Percentiles rank a stretch among this genome's conserved stretches.
These are phyloP conservation scores for Phialophora expanda DNA, from an alignment of 2,329 filamentous ascomycete species.

Conservation along the genomic window DNA sequence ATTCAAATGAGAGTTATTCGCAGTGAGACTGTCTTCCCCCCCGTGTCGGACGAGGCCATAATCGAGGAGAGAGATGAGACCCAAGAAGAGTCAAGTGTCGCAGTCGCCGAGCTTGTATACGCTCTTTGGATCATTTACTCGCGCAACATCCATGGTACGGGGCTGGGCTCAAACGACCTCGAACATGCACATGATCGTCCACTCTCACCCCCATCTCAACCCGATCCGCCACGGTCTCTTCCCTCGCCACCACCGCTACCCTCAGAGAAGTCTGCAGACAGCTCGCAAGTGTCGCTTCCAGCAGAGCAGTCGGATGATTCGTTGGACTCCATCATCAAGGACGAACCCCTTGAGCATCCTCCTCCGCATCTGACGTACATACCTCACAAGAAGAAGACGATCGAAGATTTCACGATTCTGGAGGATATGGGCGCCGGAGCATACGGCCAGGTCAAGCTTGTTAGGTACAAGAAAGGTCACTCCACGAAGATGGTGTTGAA, in stretches of 20 bases:
- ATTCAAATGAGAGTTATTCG: constrained; percentile 96
- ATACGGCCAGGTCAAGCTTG: constrained; percentile 96
- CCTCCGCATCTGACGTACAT: constrained; percentile 37
- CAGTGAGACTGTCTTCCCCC: constrained; percentile 71
- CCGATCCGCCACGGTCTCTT: constrained; percentile 73
- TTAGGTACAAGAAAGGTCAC: constrained; percentile 74
- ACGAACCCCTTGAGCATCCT: constrained; percentile 48
- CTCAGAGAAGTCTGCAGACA: constrained; percentile 43
- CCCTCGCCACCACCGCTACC: constrained; percentile 43
- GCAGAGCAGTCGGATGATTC: constrained; percentile 48
- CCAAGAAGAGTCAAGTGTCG: constrained; percentile 51
- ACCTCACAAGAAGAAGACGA: constrained; percentile 72
- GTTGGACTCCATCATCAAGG: constrained; percentile 57
- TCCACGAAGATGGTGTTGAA: constrained; percentile 88
- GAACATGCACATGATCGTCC: constrained; percentile 63
- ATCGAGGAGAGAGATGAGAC: constrained; percentile 67
- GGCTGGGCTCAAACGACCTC: constrained; percentile 63
- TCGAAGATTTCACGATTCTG: constrained; percentile 86
- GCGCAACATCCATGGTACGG: constrained; percentile 80
- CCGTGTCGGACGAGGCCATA: constrained; percentile 65
- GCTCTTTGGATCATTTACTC: constrained; percentile 98
- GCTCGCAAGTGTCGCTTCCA: constrained; percentile 49
- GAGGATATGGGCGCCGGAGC: constrained; percentile 99
- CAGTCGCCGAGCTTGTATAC: constrained; percentile 81
- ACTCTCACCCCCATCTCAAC: constrained; percentile 76